phyloP scores from a whole-genome alignment of 805 yeast genomes.

The Lipomyces sp. region DNA sequence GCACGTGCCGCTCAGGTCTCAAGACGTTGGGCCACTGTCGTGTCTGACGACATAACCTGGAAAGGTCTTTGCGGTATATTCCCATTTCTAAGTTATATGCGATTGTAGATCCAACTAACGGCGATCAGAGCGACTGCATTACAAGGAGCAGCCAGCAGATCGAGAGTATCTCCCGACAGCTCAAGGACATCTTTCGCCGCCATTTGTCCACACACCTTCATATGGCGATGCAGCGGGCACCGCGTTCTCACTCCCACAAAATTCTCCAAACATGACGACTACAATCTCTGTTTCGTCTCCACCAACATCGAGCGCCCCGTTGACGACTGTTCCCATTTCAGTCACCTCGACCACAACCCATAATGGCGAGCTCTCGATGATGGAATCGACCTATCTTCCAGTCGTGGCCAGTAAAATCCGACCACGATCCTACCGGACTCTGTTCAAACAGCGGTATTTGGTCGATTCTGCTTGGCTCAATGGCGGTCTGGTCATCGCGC shows the following conservation, averaged over 20 bases:
- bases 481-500: slow-evolving; percentile 50
- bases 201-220: background rate
- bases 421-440: slow-evolving; percentile 48
- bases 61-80: slow-evolving; percentile 47
- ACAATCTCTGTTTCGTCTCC: slow-evolving; percentile 24
- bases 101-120: background rate
- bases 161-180: background rate
- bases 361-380: slow-evolving; percentile 25
- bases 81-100: background rate
- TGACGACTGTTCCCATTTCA: slow-evolving; percentile 16
- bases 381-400: slow-evolving; percentile 46
- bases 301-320: slow-evolving; percentile 21
- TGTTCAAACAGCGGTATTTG: slow-evolving; percentile 50
- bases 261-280: background rate
- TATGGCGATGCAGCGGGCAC: background rate
- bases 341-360: slow-evolving; percentile 21
- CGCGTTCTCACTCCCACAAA: slow-evolving; percentile 3
- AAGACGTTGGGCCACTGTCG: slow-evolving; percentile 65
- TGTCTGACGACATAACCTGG: slow-evolving; percentile 52
- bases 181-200: background rate
- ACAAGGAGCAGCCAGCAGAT: background rate
- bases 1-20: slow-evolving; percentile 94
- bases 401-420: slow-evolving; percentile 41
- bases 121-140: slow-evolving; percentile 17
- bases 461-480: slow-evolving; percentile 49